These are phyloP conservation scores for Arthroderma uncinatum DNA, from an alignment of 2,329 filamentous ascomycete species.

Conservation along the genomic window DNA sequence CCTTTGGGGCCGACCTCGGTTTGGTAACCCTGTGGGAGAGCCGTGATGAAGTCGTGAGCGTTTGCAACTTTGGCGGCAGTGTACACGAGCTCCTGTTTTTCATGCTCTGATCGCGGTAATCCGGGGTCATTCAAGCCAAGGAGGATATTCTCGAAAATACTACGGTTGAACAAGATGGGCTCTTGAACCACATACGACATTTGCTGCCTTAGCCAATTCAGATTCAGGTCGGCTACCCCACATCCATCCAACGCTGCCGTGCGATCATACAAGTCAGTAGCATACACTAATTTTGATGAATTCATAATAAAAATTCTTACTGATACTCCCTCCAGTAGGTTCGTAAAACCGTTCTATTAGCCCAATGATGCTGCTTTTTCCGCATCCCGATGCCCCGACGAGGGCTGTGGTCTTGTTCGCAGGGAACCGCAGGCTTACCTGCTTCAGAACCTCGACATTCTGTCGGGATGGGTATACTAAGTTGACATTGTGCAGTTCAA, in stretches of 20 bases:
- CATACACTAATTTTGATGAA: background rate
- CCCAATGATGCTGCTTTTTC: slow-evolving; percentile 37
- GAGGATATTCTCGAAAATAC: slow-evolving; percentile 52
- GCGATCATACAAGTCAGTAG: slow-evolving; percentile 46
- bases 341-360: slow-evolving; percentile 54
- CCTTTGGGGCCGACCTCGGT: background rate
- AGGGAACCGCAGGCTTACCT: slow-evolving; percentile 52
- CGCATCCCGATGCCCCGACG: slow-evolving; percentile 46
- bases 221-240: slow-evolving; percentile 61
- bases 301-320: background rate
- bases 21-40: slow-evolving; percentile 37
- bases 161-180: slow-evolving; percentile 56
- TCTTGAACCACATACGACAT: slow-evolving; percentile 60
- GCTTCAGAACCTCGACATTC: slow-evolving; percentile 21
- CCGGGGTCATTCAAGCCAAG: slow-evolving; percentile 33
- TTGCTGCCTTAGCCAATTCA: slow-evolving; percentile 49
- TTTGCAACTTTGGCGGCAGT: slow-evolving; percentile 57
- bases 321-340: slow-evolving; percentile 33
- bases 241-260: slow-evolving; percentile 64
- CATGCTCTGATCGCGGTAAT: slow-evolving; percentile 6
- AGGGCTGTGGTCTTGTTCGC: slow-evolving; percentile 75
- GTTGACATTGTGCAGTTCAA: slow-evolving; percentile 28
- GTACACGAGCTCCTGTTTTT: slow-evolving; percentile 35
- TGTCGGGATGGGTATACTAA: slow-evolving; percentile 39
- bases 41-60: slow-evolving; percentile 57